phyloP scores from a whole-genome alignment of 257 asterid genomes.

The Plantago major region DNA sequence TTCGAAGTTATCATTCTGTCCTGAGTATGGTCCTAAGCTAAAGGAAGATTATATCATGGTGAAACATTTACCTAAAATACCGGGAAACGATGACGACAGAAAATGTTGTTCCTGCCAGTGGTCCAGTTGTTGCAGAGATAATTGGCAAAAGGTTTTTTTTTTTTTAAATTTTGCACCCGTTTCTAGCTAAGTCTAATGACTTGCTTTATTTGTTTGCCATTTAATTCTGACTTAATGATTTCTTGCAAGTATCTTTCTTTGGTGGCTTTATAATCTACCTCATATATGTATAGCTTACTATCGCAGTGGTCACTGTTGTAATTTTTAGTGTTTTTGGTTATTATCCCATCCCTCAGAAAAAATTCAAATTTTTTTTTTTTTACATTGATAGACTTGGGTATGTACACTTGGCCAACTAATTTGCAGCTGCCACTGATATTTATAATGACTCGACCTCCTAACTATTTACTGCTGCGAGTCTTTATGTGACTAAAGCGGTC shows the following conservation, averaged over 20 bases:
- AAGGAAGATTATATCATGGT: conserved; percentile 89
- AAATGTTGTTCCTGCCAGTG: conserved; percentile 66
- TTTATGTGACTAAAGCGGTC: background rate
- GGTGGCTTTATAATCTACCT: background rate
- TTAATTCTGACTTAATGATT: conserved; percentile 6
- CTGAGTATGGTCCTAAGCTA: conserved; percentile 91
- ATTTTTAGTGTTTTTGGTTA: too few relatives aligned
- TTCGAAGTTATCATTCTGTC: conserved; percentile 83
- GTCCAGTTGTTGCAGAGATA: conserved; percentile 83
- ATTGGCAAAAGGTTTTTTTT: conserved; percentile 92
- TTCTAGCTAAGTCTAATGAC: conserved; percentile 14
- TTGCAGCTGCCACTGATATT: too few relatives aligned
- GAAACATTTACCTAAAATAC: conserved; percentile 66
- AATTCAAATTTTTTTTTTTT: too few relatives aligned
- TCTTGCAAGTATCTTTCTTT: background rate
- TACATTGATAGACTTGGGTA: too few relatives aligned
- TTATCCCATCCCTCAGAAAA: too few relatives aligned
- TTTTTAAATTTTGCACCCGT: conserved; percentile 15
- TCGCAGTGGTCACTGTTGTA: background rate
- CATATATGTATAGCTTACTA: background rate
- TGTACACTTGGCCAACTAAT: too few relatives aligned
- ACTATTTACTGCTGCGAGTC: background rate
- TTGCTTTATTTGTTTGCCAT: conserved; percentile 11
- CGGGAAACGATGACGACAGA: conserved; percentile 31
- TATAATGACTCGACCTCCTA: too few relatives aligned